These are phyloP conservation scores for Saccharomycopsis synnaedendra DNA, from an alignment of 805 yeast genomes.

Conservation along the genomic window DNA sequence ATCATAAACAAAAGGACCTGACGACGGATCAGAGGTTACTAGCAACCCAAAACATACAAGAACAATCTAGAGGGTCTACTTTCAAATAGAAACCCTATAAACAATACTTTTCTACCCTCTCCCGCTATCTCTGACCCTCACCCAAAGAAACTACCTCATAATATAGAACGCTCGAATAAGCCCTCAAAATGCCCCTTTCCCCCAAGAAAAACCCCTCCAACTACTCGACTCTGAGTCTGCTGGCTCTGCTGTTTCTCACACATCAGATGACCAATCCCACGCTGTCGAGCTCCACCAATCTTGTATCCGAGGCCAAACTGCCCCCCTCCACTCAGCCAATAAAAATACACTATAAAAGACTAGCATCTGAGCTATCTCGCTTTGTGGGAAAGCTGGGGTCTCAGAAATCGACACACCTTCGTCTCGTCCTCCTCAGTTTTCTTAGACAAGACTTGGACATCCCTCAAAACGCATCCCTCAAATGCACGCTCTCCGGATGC, in stretches of 20 bases:
- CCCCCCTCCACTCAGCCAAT: background rate
- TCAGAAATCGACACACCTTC: slow-evolving; percentile 10
- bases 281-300: slow-evolving; percentile 7
- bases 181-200: background rate
- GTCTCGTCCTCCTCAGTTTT: slow-evolving; percentile 10
- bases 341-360: slow-evolving; percentile 8
- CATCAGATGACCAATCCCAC: slow-evolving; percentile 12
- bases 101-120: no score
- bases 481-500: slow-evolving; percentile 9
- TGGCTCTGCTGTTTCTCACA: slow-evolving; percentile 8
- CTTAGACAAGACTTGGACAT: slow-evolving; percentile 10
- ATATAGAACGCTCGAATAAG: no score
- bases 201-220: background rate
- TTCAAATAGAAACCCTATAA: no score
- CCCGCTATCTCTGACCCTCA: no score
- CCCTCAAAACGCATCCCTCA: slow-evolving; percentile 1
- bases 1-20: no score
- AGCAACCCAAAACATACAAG: no score
- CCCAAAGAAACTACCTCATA: no score
- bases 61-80: no score
- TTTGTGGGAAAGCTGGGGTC: slow-evolving; percentile 12
- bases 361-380: slow-evolving; percentile 10
- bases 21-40: no score
- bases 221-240: slow-evolving; percentile 7
- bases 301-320: background rate